A percentile compares a stretch with the other conserved stretches of the same genome.
These are phyloP conservation scores for Bassia scoparia DNA, from an alignment of 148 eudicot genomes.

Conservation along the genomic window DNA sequence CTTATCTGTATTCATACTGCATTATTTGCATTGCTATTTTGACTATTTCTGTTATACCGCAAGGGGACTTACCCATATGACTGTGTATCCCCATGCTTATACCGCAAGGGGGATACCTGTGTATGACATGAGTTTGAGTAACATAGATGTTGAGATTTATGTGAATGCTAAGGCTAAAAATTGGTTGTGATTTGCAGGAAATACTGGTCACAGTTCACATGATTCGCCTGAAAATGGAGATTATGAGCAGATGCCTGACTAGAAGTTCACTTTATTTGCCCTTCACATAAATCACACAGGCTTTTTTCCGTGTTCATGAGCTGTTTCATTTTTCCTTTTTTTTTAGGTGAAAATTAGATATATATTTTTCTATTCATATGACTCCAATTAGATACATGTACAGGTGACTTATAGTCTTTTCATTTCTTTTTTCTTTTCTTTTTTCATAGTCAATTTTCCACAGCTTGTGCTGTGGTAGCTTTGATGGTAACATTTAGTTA, in stretches of 20 bases:
- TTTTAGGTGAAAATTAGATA: conserved; percentile 17
- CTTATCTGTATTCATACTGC: too few relatives aligned
- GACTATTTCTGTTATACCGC: too few relatives aligned
- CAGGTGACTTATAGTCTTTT: conserved; percentile 23
- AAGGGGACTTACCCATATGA: too few relatives aligned
- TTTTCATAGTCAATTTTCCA: not conserved
- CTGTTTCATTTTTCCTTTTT: not conserved
- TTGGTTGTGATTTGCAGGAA: conserved; percentile 22
- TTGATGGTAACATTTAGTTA: not conserved
- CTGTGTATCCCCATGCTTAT: too few relatives aligned
- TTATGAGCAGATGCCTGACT: conserved; percentile 35
- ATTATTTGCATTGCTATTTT: too few relatives aligned
- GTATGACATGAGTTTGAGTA: not conserved
- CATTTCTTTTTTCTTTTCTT: too few relatives aligned
- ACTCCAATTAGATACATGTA: conserved; percentile 27
- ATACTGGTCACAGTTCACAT: conserved; percentile 28
- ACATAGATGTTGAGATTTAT: not conserved
- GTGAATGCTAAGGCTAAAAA: not conserved
- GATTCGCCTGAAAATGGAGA: conserved; percentile 39
- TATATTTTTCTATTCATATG: conserved; percentile 6
- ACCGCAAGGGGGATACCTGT: too few relatives aligned
- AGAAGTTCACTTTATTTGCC: conserved; percentile 3
- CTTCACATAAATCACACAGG: conserved; percentile 4
- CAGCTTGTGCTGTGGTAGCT: not conserved
- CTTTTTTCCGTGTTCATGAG: conserved; percentile 1